phyloP scores from a whole-genome alignment of 2,329 filamentous ascomycete genomes.

The Colletotrichum brevisporum region DNA sequence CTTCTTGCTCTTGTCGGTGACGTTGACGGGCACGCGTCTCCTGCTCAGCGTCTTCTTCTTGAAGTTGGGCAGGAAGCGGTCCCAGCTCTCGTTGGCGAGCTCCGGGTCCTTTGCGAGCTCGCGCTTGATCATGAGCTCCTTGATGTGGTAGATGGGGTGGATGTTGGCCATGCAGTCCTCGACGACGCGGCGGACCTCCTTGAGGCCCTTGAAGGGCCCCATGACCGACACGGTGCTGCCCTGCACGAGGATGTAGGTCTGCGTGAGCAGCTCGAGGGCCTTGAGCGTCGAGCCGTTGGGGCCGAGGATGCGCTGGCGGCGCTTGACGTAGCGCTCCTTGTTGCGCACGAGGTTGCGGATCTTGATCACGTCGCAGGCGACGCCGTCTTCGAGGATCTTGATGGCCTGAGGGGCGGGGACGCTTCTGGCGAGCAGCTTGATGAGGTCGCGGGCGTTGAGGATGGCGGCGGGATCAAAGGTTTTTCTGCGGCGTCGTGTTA shows the following conservation, averaged over 20 bases:
- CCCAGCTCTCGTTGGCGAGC: conserved; percentile 91
- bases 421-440: conserved; percentile 91
- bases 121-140: conserved; percentile 90
- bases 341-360: conserved; percentile 91
- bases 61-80: conserved; percentile 96
- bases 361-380: conserved; percentile 96
- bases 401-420: conserved; percentile 94
- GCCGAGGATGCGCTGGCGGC: conserved; percentile 91
- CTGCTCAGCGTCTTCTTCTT: conserved; percentile 93
- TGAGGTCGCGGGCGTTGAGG: conserved; percentile 92
- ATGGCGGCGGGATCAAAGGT: conserved; percentile 94
- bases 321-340: conserved; percentile 96
- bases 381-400: conserved; percentile 92
- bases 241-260: conserved; percentile 94
- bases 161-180: conserved; percentile 98
- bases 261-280: conserved; percentile 90
- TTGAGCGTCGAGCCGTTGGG: conserved; percentile 94
- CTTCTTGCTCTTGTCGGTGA: conserved; percentile 96
- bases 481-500: conserved; percentile 64
- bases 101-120: conserved; percentile 92
- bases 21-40: conserved; percentile 83
- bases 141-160: conserved; percentile 88
- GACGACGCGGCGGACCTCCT: conserved; percentile 89
- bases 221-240: conserved; percentile 95
- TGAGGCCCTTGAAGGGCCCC: conserved; percentile 92